Evolutionary conservation across 495 filamentous ascomycete species (phyloP), one percentile per base, ranked within the genome.

Genomic region (Hypoxylon rickii): DNA sequence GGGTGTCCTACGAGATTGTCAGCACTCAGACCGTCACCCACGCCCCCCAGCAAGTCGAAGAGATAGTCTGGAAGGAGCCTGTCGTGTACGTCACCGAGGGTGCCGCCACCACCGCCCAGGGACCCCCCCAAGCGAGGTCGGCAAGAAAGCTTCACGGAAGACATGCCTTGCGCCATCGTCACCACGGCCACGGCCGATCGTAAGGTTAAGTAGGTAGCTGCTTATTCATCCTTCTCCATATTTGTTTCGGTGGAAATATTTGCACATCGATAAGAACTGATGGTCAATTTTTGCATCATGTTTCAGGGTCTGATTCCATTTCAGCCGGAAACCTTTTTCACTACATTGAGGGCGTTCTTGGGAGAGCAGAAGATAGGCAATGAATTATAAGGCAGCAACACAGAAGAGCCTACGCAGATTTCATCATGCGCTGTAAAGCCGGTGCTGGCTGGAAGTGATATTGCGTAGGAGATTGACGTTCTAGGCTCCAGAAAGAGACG

Each of bases 1-100:
- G 64, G 22, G 58, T 69, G 2, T 62, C 58, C 6, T 66, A 73
- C 55, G 57, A 68, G 50, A 55, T 71, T 29, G 49, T 72, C 17
- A 74, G 75, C 58, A 79, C 77, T 13, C 69, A 77, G 43, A 75
- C 70, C 29, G 46, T 75, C 18, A 76, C 77, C 17, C 63, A 65
- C 15, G 72, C 67, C n/a, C n/a, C n/a, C 48, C 53, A 60, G 24
- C 54, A 71, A 15, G 72, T 79, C 12, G 68, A 69, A 49, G 69
- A 74, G 65, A 64, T 79, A 15, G 60, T 79, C 10, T 70, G 74
- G 66, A 72, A 75, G 46, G 71, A 79, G 63, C 73, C 71, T 16
- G 58, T 76, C 7, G 69, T 73, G 38, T 77, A 73, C 19, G 72
- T 79, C 29, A 75, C 69, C 2, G 51, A 72, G 26, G 61, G 63